Base-by-base conservation (phyloP, 1,284 basidiomycete genomes). In the Tetrapyrgos nigripes region DNA sequence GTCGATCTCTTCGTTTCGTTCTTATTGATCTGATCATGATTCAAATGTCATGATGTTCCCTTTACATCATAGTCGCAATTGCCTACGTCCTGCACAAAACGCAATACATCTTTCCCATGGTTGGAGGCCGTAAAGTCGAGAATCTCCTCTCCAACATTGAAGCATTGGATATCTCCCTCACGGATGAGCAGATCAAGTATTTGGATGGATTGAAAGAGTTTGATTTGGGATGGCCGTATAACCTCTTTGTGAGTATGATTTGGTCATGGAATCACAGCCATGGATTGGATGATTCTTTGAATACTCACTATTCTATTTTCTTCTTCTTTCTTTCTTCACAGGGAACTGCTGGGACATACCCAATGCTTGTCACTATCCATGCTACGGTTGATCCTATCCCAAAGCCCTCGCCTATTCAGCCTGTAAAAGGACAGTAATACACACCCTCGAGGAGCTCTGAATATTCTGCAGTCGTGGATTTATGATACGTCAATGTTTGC, bases 81-180 rank as follows among this genome's bases (percentile, higher is more conserved):
- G 76, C 78, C 13, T 80, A 77, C 50, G 65, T 78, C 26, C 70
- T 78, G 72, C 72, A 75, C 59, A 78, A 78, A 63, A 65, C 70
- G 0, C 70, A 78, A 0, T 73, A 79, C 59, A 76, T 80, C 6
- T 79, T 79, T 59, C 78, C 78, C 0, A 69, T 79, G 47, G 58
- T 79, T n/a, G 79, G 80, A 1, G 76, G 77, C 0, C 73, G 80
- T 46, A 81, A 79, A 62, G 68, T 79, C 45, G 73, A 79, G 50
- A 76, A 82, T 29, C 66, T 82, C 1, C n/a, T 68, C 28, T 70
- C 66, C 23, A 82, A 82, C 64, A 65, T 82, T 47, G 68, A 77
- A 27, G 76, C 77, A 0, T 69, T 82, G 23, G 64, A 70, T 17
- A 69, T 82, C 47, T 58, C 64, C 11, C 69, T 81, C 44, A 68